Base-by-base conservation (phyloP, 225 moss, liverwort and hornwort species). In the Sphagnum contortum region DNA sequence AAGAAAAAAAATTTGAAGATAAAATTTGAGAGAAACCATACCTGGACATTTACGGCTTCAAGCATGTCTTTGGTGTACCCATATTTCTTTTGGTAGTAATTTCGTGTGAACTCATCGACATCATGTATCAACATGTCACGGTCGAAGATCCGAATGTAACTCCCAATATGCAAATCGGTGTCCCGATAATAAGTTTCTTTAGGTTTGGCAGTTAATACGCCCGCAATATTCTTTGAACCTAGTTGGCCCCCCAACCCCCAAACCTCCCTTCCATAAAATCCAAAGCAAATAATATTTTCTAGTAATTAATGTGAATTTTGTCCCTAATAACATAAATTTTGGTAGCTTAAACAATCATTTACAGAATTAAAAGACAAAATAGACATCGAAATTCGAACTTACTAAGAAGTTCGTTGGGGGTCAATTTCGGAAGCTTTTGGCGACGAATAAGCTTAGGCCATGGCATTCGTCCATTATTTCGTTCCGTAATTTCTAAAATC, bases 51-150 rank as follows among this genome's bases (percentile, higher is more conserved):
- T 4, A 96, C 87, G 13, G 90, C 65, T 44, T 79, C 90, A 4
- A 96, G 63, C 81, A 92, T 88, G 70, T 92, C 96, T 57, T 96
- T 87, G 2, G 81, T 71, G 57, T 79, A 87, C 48, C 88, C 87
- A 52, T 92, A 79, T 66, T 88, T 89, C 0, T 70, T 90, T 62
- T 83, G 87, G 55, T 90, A 92, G 57, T 92, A 96, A 55, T 88
- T 85, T 7, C 79, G 81, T 0, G 96, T 96, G 51, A 96, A 96
- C 48, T 92, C 92, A 57, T 96, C 96, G 44, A 86, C 63, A 51
- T 96, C 96, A 4, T 92, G 96, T 11, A 96, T 63, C 11, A 96
- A 66, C 80, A 92, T 81, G 65, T 96, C 96, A 3, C 92, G 88
- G 58, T 80, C 77, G 60, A 84, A 92, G 11, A 96, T 88, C 49